phyloP scores from a whole-genome alignment of 306 rosid species.

The Luffa acutangula region DNA sequence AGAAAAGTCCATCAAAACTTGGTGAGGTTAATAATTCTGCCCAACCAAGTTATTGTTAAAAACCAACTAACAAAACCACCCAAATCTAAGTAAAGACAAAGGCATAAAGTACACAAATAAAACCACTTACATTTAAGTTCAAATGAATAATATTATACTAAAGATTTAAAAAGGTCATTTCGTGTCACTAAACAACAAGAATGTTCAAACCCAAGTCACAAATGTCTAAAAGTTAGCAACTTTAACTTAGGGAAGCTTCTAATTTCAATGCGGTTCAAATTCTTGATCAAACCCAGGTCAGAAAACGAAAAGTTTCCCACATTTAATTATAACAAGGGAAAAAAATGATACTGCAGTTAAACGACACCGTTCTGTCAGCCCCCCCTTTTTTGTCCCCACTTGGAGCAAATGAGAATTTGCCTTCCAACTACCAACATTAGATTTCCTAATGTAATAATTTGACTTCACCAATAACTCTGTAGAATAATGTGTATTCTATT shows the following conservation, averaged over 20 bases:
- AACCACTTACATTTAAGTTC: neutral
- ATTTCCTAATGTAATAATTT: neutral
- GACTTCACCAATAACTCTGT: neutral
- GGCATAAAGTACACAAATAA: neutral
- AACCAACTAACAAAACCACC: neutral
- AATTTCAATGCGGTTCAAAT: neutral
- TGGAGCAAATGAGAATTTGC: neutral
- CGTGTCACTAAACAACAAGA: neutral
- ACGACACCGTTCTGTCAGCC: neutral
- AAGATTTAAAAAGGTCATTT: neutral
- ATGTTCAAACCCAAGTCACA: neutral
- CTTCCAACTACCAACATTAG: neutral
- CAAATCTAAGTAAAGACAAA: neutral
- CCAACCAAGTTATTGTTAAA: neutral
- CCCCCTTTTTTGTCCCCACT: neutral
- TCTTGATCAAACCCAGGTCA: neutral
- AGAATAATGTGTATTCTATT: neutral
- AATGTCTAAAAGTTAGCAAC: neutral
- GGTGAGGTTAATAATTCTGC: neutral
- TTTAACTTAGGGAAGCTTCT: neutral
- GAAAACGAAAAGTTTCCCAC: neutral
- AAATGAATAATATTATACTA: neutral
- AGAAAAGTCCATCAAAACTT: neutral
- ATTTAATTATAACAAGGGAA: neutral
- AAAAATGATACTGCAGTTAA: neutral